Conservation (phyloP, 768 basidiomycete species). For the Austroboletus festivus region DNA sequence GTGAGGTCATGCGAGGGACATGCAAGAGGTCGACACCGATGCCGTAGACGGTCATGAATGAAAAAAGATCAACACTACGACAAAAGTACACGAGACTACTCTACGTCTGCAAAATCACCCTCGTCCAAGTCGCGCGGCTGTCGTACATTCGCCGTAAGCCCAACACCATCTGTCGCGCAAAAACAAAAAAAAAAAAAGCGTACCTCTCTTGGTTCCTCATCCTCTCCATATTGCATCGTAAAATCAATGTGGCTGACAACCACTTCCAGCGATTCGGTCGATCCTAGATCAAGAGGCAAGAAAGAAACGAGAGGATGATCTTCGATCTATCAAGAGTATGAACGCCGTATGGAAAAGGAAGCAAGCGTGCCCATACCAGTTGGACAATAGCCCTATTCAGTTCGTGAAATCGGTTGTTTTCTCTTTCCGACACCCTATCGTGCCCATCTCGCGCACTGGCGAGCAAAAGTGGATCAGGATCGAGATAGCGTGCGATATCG, state of each 20-base stretch:
- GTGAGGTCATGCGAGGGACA: constrained; percentile 56
- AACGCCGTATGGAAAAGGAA: not conserved
- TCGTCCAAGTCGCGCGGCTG: constrained; percentile 93
- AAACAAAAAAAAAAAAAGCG: constrained; percentile 35
- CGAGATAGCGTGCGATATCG: constrained; percentile 92
- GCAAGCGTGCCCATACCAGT: constrained; percentile 52
- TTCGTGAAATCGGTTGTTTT: constrained; percentile 87
- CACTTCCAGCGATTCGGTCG: constrained; percentile 83
- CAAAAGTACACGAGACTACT: constrained; percentile 34
- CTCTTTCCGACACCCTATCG: constrained; percentile 42
- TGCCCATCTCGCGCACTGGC: constrained; percentile 47
- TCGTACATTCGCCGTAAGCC: too few species aligned
- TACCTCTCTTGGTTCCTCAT: constrained; percentile 95
- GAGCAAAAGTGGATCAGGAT: constrained; percentile 90
- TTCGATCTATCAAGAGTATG: constrained; percentile 68
- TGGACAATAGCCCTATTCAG: constrained; percentile 95
- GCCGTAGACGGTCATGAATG: constrained; percentile 60
- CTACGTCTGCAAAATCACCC: constrained; percentile 81
- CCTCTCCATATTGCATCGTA: constrained; percentile 98
- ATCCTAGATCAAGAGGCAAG: constrained; percentile 88
- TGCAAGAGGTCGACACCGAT: constrained; percentile 75
- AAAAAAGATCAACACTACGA: not conserved
- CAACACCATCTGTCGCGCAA: too few species aligned
- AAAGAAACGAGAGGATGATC: constrained; percentile 98
- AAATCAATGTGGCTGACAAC: constrained; percentile 96